Conservation (phyloP, 1,284 basidiomycete genomes). For the Rugosomyces carneus region DNA sequence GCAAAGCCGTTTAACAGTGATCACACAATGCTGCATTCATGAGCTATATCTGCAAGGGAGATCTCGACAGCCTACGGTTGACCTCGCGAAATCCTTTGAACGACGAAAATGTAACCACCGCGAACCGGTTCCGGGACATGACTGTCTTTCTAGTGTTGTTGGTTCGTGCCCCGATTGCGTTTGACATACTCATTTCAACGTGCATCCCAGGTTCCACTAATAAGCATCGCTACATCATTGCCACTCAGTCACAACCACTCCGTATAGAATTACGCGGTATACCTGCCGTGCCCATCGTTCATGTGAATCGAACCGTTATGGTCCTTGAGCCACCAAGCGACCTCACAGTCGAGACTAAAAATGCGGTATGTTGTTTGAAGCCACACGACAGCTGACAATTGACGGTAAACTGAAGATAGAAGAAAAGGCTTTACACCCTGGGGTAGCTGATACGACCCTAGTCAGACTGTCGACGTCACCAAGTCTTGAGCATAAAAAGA, state of each 20-base stretch:
- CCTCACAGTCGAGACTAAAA: constrained; percentile 66
- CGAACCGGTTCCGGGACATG: constrained; percentile 72
- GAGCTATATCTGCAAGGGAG: constrained; percentile 81
- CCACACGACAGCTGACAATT: background rate
- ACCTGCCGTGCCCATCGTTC: constrained; percentile 82
- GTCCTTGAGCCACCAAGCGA: constrained; percentile 84
- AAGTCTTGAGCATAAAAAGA: constrained; percentile 50
- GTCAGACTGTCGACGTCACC: constrained; percentile 27
- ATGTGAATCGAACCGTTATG: constrained; percentile 86
- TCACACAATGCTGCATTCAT: constrained; percentile 92
- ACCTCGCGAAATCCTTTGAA: constrained; percentile 91
- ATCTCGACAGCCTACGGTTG: constrained; percentile 64
- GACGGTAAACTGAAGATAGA: constrained; percentile 39
- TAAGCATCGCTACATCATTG: constrained; percentile 86
- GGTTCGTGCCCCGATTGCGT: constrained; percentile 44
- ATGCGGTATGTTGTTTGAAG: constrained; percentile 37
- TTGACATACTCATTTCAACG: background rate
- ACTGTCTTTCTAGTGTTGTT: constrained; percentile 80
- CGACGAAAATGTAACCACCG: constrained; percentile 92
- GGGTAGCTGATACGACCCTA: constrained; percentile 38
- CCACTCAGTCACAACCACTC: constrained; percentile 70
- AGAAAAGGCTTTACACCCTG: constrained; percentile 44
- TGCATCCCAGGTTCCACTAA: constrained; percentile 66
- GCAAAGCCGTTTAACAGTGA: constrained; percentile 68
- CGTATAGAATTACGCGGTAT: constrained; percentile 60